These are phyloP conservation scores for Trichoderma virens DNA, from an alignment of 495 filamentous ascomycete species.

Conservation along the genomic window DNA sequence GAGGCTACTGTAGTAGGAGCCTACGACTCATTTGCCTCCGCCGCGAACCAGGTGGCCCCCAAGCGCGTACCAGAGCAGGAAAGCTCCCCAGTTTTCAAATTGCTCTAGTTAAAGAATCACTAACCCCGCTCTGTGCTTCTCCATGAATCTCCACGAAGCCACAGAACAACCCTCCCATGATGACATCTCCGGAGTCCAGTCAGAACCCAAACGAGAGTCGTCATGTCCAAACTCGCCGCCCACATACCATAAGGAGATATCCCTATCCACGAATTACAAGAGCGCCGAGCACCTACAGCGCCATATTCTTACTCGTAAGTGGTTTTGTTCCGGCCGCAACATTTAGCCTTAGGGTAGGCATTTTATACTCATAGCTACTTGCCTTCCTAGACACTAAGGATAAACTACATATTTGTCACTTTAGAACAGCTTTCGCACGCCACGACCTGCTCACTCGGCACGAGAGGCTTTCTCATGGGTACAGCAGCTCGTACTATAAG, in stretches of 20 bases:
- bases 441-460: not conserved
- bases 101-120: not conserved
- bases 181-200: not conserved
- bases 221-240: not conserved
- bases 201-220: not conserved
- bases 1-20: not conserved
- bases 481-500: not conserved
- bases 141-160: not conserved
- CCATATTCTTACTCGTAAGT: not conserved
- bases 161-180: not conserved
- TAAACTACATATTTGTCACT: not conserved
- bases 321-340: not conserved
- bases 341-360: not conserved
- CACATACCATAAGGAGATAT: not conserved
- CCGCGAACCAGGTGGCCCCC: not conserved
- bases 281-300: not conserved
- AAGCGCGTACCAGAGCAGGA: no score
- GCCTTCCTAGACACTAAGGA: not conserved
- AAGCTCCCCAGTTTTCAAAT: not conserved
- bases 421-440: not conserved
- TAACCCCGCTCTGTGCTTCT: not conserved
- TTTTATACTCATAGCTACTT: not conserved
- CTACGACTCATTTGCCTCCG: not conserved
- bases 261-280: not conserved
- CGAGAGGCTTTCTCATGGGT: not conserved